These are phyloP conservation scores for Diaporthe sp. DNA, from an alignment of 2,329 filamentous ascomycete species.

Conservation along the genomic window DNA sequence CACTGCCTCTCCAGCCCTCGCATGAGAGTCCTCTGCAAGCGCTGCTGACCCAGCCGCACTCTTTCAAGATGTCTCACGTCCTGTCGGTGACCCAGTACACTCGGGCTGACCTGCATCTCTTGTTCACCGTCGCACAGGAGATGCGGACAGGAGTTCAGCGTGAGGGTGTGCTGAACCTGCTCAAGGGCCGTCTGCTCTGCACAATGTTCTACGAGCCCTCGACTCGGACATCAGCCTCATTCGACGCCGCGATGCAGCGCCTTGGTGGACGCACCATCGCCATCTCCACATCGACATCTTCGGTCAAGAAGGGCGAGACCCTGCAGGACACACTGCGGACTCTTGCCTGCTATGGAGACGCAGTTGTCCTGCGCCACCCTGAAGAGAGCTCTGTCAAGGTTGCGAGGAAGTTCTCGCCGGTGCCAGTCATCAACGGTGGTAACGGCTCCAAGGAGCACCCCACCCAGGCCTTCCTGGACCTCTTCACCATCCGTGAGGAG, in stretches of 20 bases:
- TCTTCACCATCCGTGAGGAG: constrained; percentile 98
- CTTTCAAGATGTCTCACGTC: constrained; percentile 91
- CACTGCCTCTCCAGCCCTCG: constrained; percentile 62
- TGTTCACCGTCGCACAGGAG: constrained; percentile 97
- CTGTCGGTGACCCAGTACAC: constrained; percentile 93
- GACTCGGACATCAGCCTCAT: constrained; percentile 93
- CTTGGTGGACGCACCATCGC: constrained; percentile 89
- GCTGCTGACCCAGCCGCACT: constrained; percentile 79
- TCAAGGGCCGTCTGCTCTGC: constrained; percentile 87
- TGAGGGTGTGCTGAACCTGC: constrained; percentile 87
- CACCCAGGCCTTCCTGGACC: constrained; percentile 95
- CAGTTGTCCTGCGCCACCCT: constrained; percentile 95
- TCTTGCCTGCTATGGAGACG: constrained; percentile 93
- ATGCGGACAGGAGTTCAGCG: constrained; percentile 97
- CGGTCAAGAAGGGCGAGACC: constrained; percentile 93
- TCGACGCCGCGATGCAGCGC: constrained; percentile 98
- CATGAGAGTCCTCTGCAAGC: constrained; percentile 75
- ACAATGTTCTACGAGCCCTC: constrained; percentile 99
- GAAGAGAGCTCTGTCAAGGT: constrained; percentile 83
- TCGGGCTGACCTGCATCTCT: constrained; percentile 87
- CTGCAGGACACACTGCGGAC: constrained; percentile 95
- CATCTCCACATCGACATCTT: constrained; percentile 86
- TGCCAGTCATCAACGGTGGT: constrained; percentile 96
- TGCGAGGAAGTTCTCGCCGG: constrained; percentile 87
- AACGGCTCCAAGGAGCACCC: constrained; percentile 97